Evolutionary conservation across 176 grass and related monocot genomes (phyloP).

Genomic region (Raddia distichophylla): DNA sequence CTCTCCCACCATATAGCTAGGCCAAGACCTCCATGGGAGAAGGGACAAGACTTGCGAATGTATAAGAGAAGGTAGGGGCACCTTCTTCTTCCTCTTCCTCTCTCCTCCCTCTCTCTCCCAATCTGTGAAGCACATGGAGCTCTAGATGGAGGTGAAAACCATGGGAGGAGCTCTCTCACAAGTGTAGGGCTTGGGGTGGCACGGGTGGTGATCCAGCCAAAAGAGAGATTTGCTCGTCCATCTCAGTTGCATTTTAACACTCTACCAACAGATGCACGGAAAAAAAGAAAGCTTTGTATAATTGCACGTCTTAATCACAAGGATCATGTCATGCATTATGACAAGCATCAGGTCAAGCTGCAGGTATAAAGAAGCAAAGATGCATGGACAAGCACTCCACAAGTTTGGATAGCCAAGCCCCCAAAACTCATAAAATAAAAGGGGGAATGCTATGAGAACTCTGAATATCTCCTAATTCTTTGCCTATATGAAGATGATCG

Average conservation of each 20-base stretch:
- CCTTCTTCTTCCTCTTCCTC: no score
- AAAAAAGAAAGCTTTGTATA: not conserved
- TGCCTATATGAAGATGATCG: constrained; percentile 61
- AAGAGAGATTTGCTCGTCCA: no score
- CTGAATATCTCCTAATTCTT: constrained; percentile 62
- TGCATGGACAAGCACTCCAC: constrained; percentile 43
- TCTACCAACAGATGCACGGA: not conserved
- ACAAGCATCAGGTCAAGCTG: constrained; percentile 12
- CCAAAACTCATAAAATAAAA: constrained; percentile 36
- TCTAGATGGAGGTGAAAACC: no score
- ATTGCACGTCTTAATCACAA: constrained; percentile 13
- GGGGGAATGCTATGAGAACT: constrained; percentile 48
- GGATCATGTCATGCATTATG: constrained; percentile 30
- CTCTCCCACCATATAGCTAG: no score
- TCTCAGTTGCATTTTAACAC: not conserved
- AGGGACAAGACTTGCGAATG: no score
- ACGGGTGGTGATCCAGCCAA: no score
- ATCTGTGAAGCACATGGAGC: no score
- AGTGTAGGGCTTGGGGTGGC: no score
- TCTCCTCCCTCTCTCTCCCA: no score
- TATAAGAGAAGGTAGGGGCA: no score
- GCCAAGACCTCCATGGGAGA: no score
- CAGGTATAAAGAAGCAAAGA: constrained; percentile 17
- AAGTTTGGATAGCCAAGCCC: constrained; percentile 50
- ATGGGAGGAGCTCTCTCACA: no score